A percentile compares a stretch with the other conserved stretches of the same genome.
Evolutionary conservation across 192 early-diverging fungal species (phyloP).

Genomic region (Backusella westeae): DNA sequence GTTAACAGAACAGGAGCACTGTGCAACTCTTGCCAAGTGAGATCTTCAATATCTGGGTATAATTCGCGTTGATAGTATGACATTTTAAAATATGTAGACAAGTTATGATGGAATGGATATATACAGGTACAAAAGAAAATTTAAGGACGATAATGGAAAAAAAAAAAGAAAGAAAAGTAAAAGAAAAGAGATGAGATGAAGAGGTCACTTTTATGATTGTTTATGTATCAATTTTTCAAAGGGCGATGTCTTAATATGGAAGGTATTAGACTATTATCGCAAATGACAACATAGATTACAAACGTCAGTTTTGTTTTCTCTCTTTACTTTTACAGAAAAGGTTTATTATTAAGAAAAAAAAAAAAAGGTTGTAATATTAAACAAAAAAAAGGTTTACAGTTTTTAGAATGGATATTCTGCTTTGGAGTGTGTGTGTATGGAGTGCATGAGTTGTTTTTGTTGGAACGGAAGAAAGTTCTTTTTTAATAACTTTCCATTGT

Average conservation of each 20-base stretch:
- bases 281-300: neutral
- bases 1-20: neutral
- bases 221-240: neutral
- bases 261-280: neutral
- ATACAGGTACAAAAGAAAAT: neutral
- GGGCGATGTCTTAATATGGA: neutral
- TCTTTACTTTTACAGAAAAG: neutral
- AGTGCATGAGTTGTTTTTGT: neutral
- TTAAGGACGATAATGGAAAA: neutral
- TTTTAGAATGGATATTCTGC: neutral
- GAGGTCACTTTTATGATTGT: neutral
- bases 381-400: neutral
- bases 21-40: neutral
- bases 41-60: neutral
- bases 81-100: neutral
- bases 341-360: neutral
- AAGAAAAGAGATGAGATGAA: constrained; percentile 7
- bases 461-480: neutral
- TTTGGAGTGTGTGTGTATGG: neutral
- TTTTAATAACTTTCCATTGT: neutral
- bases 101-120: neutral
- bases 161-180: neutral
- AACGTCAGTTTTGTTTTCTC: neutral
- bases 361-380: neutral
- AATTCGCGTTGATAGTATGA: neutral